Evolutionary conservation across 352 stramenopile genomes (phyloP), one percentile per base, ranked within the genome.

Genomic region (Globisporangium emineosum): DNA sequence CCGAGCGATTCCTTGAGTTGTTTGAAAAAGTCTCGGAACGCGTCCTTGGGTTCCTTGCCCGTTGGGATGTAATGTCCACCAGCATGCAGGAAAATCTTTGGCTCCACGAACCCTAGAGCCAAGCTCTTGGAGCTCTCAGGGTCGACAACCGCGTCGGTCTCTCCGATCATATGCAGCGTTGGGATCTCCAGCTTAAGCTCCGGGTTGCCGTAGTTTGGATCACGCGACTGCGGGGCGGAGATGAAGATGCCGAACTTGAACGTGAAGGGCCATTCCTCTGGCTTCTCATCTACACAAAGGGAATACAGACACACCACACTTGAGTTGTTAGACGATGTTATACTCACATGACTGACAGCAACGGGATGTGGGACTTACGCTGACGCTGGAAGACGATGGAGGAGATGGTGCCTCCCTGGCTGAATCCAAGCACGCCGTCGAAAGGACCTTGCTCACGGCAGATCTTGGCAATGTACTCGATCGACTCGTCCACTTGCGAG

Each of bases 1-100:
- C 21, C 12, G 2, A 29, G 59, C 59, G 27, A 17, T 13, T 66
- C 35, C 56, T 65, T 73, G 2, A 83, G 76, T 15, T 78, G 66
- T 64, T 90, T 81, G 57, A 92, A 77, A 43, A 93, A 93, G 42
- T 76, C 71, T 64, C 85, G 79, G 62, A 90, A 78, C 17, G 76
- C 72, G 49, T 93, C 83, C 56, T 93, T 93, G 5, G 80, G 72
- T 23, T 90, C 85, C 64, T 95, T 94, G 68, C 91, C 91, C 8
- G 88, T 89, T 7, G 88, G 86, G 54, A 96, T 91, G 69, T 96
- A 96, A 63, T 96, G 88, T 0, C 88, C 88, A 23, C 88, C 86
- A 1, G 78, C 10, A 57, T 96, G 88, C 29, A 85, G 61, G 55
- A 90, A 71, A 19, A 94, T 50, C 12, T 65, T 73, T 0, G 88